phyloP scores from a whole-genome alignment of 73 alveolate species.

The Paramecium caudatum region DNA sequence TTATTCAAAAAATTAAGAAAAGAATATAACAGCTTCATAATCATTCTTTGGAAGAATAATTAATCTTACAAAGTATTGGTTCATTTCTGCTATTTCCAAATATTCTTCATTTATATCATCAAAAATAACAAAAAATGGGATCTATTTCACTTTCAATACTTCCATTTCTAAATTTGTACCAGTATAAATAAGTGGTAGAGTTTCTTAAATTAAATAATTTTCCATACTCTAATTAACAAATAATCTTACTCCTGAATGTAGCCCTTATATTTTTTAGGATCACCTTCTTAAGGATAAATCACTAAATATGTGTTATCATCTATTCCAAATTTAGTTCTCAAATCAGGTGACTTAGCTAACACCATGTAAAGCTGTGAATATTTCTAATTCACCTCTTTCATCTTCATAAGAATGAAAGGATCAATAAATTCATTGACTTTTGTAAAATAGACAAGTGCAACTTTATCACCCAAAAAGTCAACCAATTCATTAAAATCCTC shows the following conservation, averaged over 20 bases:
- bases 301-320: not conserved
- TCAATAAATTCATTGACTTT: not conserved
- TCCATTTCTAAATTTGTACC: slow-evolving; percentile 1
- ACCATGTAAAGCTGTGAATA: slow-evolving; percentile 1
- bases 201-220: not conserved
- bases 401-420: slow-evolving; percentile 1
- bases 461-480: not conserved
- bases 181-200: slow-evolving; percentile 10
- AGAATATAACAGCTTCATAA: not conserved
- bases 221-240: not conserved
- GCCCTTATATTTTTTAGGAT: slow-evolving; percentile 12
- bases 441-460: slow-evolving; percentile 10
- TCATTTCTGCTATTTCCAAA: slow-evolving; percentile 8
- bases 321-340: not conserved
- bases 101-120: not conserved
- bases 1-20: not conserved
- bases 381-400: slow-evolving; percentile 18
- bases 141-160: not conserved
- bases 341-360: not conserved
- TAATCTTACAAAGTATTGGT: not conserved
- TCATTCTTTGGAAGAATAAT: not conserved
- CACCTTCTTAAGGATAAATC: slow-evolving; percentile 9
- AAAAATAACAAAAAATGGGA: not conserved
- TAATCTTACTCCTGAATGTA: not conserved
- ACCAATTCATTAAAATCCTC: not conserved